Base-by-base conservation (phyloP, 257 asterid species). In the Primulina tabacum region DNA sequence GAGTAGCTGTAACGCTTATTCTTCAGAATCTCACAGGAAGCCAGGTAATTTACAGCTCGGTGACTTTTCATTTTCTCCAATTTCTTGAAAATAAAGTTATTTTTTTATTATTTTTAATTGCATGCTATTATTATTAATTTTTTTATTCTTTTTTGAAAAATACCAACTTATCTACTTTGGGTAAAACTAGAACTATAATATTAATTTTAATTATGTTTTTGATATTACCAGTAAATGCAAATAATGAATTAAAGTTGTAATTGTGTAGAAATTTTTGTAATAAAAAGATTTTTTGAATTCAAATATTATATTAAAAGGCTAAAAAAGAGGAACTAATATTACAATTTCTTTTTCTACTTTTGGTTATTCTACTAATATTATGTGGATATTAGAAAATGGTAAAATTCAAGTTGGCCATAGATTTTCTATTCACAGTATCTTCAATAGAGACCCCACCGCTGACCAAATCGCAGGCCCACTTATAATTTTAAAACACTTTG, bases 21-120 rank as follows among this genome's bases (percentile, higher is more conserved):
- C 80, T 52, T 60, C 86, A 6, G 87, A 84, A 60, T 73, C 78
- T 73, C 86, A 85, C 59, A 88, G 71, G 81, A 86, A 72, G 82
- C 67, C 84, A 77, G 96, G 97, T 90, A 75, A 8, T 68, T 70
- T 69, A 65, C 80, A 78, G 74, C 76, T 73, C 29, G 26, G 16
- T 50, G 10, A 8, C 59, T 20, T 20, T 47, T 64, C 67, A 10
- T 18, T 68, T 58, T 20, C 35, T 21, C 55, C 26, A 7, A 1
- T 64, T 24, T 70, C 2, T 59, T 67, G 57, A 40, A 53, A 57
- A 10, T n/a, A 26, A 2, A 32, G 32, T 57, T 37, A 1, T 28
- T 69, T 61, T 59, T 69, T 2, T n/a, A n/a, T 71, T 63, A 26
- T 67, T 74, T 67, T 69, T 12, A 55, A 28, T 40, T 71, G 43